Evolutionary conservation across 2,329 filamentous ascomycete species (phyloP).

Genomic region (Aureobasidium lini): DNA sequence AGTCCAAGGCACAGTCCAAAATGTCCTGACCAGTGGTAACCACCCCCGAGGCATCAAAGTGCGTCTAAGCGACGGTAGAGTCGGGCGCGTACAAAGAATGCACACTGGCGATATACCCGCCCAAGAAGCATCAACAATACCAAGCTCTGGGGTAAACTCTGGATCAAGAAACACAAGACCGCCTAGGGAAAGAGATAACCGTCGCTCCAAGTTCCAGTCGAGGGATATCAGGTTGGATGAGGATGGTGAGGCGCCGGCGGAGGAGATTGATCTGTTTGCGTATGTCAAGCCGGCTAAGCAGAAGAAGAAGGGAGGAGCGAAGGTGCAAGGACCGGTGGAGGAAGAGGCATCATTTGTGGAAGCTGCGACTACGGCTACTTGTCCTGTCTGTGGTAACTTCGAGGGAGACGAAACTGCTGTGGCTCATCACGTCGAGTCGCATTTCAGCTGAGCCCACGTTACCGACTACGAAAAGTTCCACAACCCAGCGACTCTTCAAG

Average conservation of each 20-base stretch:
- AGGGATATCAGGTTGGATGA: constrained; percentile 18
- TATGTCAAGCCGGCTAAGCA: constrained; percentile 38
- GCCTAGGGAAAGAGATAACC: neutral
- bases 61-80: constrained; percentile 59
- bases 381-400: constrained; percentile 60
- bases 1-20: constrained; percentile 57
- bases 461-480: too few species aligned
- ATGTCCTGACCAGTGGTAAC: constrained; percentile 64
- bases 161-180: neutral
- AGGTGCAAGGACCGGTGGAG: constrained; percentile 17
- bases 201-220: constrained; percentile 14
- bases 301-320: constrained; percentile 23
- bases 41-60: constrained; percentile 77
- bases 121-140: constrained; percentile 10
- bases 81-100: constrained; percentile 66
- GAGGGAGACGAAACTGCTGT: constrained; percentile 63
- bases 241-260: constrained; percentile 28
- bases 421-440: constrained; percentile 56
- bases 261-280: constrained; percentile 44
- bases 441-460: constrained; percentile 36
- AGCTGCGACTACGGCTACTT: constrained; percentile 31
- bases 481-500: too few species aligned
- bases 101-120: neutral
- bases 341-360: constrained; percentile 8
- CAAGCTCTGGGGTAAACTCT: neutral